These are phyloP conservation scores for Rostrohypoxylon terebratum DNA, from an alignment of 495 filamentous ascomycete species.

Conservation along the genomic window DNA sequence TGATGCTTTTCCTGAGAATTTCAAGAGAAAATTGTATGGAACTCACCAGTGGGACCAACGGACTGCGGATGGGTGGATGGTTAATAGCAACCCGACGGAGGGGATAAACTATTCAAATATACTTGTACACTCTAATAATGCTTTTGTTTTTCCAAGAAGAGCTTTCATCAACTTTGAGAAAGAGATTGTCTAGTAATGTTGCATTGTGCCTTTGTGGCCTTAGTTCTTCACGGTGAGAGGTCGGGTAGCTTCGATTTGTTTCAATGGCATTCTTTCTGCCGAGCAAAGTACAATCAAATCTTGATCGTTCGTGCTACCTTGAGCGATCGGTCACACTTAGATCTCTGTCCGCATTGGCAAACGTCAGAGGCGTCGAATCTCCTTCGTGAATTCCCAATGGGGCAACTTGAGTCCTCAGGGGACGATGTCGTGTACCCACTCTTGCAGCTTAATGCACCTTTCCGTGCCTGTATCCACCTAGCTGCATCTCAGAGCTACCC, in stretches of 20 bases:
- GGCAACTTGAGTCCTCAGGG: not conserved
- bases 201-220: not conserved
- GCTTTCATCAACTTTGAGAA: not conserved
- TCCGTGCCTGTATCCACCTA: not conserved
- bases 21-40: not conserved
- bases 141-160: not conserved
- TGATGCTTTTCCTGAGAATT: not conserved
- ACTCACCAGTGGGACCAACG: not conserved
- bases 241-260: too few relatives aligned
- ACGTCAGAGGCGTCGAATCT: not conserved
- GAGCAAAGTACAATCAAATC: not conserved
- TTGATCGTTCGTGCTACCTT: not conserved
- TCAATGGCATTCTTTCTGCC: not conserved
- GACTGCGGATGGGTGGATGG: not conserved
- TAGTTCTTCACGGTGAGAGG: not conserved
- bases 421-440: not conserved
- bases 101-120: not conserved
- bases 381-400: not conserved
- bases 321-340: not conserved
- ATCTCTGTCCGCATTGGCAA: not conserved
- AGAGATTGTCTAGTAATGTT: not conserved
- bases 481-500: not conserved
- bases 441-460: slow-evolving; percentile 3
- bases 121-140: not conserved
- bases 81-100: not conserved